phyloP scores from a whole-genome alignment of 106 monocot genomes.

The Dioscorea zingiberensis region DNA sequence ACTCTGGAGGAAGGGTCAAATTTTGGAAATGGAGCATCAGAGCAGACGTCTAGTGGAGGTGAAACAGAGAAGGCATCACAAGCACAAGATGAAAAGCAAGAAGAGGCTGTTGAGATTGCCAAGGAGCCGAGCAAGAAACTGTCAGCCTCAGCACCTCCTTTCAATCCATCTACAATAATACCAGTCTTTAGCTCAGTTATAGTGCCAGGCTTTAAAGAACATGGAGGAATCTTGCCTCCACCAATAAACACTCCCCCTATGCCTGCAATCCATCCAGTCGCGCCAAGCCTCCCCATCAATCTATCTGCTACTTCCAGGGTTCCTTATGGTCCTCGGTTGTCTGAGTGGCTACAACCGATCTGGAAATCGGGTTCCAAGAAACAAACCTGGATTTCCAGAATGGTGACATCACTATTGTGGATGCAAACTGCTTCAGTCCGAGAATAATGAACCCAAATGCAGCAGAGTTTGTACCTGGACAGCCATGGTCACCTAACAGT shows the following conservation, averaged over 20 bases:
- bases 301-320: conserved; percentile 83
- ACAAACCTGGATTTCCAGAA: conserved; percentile 43
- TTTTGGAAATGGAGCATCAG: conserved; percentile 18
- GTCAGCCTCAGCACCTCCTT: conserved; percentile 89
- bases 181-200: conserved; percentile 64
- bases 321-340: conserved; percentile 85
- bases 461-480: conserved; percentile 79
- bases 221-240: conserved; percentile 67
- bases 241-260: conserved; percentile 67
- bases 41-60: conserved; percentile 28
- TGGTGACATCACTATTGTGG: conserved; percentile 26
- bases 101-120: conserved; percentile 17
- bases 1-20: conserved; percentile 18
- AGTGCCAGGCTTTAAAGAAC: conserved; percentile 58
- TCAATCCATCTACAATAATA: conserved; percentile 59
- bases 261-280: conserved; percentile 39
- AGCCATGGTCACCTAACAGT: conserved; percentile 60
- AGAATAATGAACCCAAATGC: conserved; percentile 85
- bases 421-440: conserved; percentile 25
- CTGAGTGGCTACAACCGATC: conserved; percentile 63
- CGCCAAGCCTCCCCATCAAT: conserved; percentile 83
- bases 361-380: conserved; percentile 49
- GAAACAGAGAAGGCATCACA: conserved; percentile 39
- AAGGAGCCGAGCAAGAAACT: conserved; percentile 71
- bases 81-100: conserved; percentile 28